These are phyloP conservation scores for Cucumis hystrix DNA, from an alignment of 306 rosid species.

Conservation along the genomic window DNA sequence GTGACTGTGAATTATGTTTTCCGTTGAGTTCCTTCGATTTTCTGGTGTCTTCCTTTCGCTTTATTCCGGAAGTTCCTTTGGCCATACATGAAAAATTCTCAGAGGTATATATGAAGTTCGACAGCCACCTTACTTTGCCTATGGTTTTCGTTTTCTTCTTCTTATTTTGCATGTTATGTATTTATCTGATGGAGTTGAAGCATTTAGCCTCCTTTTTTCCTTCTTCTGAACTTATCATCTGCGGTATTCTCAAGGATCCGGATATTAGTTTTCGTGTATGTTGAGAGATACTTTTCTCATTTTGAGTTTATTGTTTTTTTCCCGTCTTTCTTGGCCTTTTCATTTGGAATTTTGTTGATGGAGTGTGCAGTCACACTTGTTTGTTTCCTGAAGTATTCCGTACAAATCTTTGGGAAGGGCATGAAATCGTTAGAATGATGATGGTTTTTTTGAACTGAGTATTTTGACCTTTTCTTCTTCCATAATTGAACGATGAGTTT, in stretches of 20 bases:
- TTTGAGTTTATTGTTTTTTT: background rate
- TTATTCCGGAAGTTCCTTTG: slow-evolving; percentile 19
- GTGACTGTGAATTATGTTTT: slow-evolving; percentile 17
- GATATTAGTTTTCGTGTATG: background rate
- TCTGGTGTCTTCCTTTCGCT: slow-evolving; percentile 13
- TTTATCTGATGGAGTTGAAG: background rate
- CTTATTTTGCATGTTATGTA: background rate
- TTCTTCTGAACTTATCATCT: background rate
- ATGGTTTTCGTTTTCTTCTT: background rate
- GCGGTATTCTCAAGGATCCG: background rate
- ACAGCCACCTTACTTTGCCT: background rate
- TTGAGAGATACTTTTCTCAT: background rate
- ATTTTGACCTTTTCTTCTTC: background rate
- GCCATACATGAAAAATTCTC: slow-evolving; percentile 16
- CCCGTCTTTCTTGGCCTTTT: background rate
- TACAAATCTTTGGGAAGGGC: background rate
- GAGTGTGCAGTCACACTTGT: background rate
- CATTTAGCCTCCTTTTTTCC: background rate
- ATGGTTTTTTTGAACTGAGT: background rate
- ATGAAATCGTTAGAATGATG: background rate
- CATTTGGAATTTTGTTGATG: background rate
- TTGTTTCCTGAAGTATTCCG: background rate
- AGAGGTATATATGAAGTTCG: slow-evolving; percentile 26
- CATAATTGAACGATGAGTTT: background rate
- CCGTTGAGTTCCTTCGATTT: slow-evolving; percentile 26